phyloP scores from a whole-genome alignment of 495 filamentous ascomycete species.

The Melanomma pulvis-pyrius region DNA sequence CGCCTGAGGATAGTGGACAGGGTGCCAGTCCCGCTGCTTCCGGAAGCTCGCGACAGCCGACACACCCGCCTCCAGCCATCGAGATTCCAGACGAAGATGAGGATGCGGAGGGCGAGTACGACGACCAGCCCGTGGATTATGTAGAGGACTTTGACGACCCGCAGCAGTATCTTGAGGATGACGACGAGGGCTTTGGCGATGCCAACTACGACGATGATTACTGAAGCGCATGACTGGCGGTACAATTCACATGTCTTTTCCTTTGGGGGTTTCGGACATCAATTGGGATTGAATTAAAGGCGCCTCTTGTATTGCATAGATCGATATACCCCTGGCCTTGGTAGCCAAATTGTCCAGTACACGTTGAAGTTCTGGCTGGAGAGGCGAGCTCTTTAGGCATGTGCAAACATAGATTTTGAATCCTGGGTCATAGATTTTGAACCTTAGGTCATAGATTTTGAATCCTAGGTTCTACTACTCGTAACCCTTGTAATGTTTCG shows the following conservation, averaged over 20 bases:
- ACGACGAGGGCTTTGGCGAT: constrained; percentile 19
- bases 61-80: background rate
- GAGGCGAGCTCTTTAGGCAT: too few relatives aligned
- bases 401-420: too few relatives aligned
- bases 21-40: background rate
- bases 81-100: constrained; percentile 14
- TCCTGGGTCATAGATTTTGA: too few relatives aligned
- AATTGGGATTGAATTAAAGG: background rate
- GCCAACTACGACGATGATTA: background rate
- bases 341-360: too few relatives aligned
- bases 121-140: background rate
- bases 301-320: background rate
- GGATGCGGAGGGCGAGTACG: constrained; percentile 12
- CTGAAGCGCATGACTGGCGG: background rate
- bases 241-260: background rate
- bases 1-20: background rate
- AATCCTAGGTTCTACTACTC: too few relatives aligned
- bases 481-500: too few relatives aligned
- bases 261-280: background rate
- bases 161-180: background rate
- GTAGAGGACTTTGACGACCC: constrained; percentile 10
- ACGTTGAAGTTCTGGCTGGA: too few relatives aligned
- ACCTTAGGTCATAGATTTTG: too few relatives aligned
- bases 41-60: background rate
- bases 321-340: background rate